A percentile compares a stretch with the other conserved stretches of the same genome.
Evolutionary conservation across 495 filamentous ascomycete species (phyloP).

Genomic region (Xylaria venustula): DNA sequence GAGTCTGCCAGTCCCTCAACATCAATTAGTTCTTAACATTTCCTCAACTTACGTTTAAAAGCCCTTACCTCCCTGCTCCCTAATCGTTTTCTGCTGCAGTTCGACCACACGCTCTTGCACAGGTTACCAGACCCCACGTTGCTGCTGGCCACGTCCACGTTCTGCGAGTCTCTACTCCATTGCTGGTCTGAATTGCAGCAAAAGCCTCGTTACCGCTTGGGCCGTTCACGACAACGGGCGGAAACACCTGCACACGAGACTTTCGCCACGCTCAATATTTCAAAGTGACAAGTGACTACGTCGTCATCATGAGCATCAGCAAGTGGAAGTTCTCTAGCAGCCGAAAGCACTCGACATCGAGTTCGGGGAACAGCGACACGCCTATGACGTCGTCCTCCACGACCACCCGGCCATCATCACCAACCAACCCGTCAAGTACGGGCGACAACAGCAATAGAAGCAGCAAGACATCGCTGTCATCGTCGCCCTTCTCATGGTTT

Average conservation of each 20-base stretch:
- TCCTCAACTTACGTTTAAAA: neutral
- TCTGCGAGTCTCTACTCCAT: neutral
- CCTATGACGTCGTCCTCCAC: neutral
- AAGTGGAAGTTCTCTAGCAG: slow-evolving; percentile 2
- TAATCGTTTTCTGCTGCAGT: neutral
- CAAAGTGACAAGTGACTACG: neutral
- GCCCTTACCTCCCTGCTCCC: neutral
- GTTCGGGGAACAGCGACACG: slow-evolving; percentile 1
- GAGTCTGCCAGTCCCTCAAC: neutral
- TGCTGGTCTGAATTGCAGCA: neutral
- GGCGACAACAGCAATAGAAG: neutral
- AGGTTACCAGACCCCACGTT: neutral
- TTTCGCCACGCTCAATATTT: neutral
- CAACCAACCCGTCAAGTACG: neutral
- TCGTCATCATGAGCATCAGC: slow-evolving; percentile 5
- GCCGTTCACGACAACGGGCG: neutral
- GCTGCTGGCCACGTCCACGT: neutral
- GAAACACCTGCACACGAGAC: neutral
- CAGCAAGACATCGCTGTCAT: neutral
- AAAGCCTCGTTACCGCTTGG: neutral
- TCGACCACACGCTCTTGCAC: too few species aligned
- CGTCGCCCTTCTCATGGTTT: slow-evolving; percentile 10
- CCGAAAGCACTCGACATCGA: neutral
- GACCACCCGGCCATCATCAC: neutral
- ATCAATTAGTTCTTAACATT: too few species aligned